phyloP scores from a whole-genome alignment of 2,329 filamentous ascomycete species.

The Xylaria sp. region DNA sequence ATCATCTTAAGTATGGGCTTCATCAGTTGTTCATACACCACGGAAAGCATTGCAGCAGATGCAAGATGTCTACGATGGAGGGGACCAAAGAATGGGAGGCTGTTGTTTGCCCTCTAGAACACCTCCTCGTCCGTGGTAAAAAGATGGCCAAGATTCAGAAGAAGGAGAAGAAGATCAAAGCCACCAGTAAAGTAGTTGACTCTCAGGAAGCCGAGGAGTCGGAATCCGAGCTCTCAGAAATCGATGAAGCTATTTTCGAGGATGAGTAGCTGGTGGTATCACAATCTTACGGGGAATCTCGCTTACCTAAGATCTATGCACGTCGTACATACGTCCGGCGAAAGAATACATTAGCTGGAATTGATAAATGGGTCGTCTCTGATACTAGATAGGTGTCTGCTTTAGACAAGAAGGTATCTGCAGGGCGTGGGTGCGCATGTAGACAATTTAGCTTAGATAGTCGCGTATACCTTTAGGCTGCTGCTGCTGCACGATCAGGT shows the following conservation, averaged over 20 bases:
- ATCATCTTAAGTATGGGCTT: constrained; percentile 65
- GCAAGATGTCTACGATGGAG: constrained; percentile 63
- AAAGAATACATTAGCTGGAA: neutral
- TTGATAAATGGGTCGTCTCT: neutral
- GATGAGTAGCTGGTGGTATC: neutral
- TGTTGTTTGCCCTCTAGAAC: constrained; percentile 57
- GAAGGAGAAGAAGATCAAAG: constrained; percentile 21
- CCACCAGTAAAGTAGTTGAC: constrained; percentile 7
- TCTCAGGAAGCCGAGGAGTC: constrained; percentile 18
- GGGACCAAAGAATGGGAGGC: constrained; percentile 71
- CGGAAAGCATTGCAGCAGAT: constrained; percentile 61
- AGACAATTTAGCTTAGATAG: no score
- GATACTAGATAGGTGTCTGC: neutral
- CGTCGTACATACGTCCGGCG: no score
- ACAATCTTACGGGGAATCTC: neutral
- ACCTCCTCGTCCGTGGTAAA: constrained; percentile 52
- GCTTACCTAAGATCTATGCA: neutral
- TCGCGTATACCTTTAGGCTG: no score
- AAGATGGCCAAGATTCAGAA: constrained; percentile 32
- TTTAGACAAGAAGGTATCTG: no score
- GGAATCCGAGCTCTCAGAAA: constrained; percentile 22
- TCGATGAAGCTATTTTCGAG: constrained; percentile 22
- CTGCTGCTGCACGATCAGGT: no score
- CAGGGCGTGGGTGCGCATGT: no score
- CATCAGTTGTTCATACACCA: constrained; percentile 67